Base-by-base conservation (phyloP, 495 filamentous ascomycete genomes). In the Daldinia grandis region DNA sequence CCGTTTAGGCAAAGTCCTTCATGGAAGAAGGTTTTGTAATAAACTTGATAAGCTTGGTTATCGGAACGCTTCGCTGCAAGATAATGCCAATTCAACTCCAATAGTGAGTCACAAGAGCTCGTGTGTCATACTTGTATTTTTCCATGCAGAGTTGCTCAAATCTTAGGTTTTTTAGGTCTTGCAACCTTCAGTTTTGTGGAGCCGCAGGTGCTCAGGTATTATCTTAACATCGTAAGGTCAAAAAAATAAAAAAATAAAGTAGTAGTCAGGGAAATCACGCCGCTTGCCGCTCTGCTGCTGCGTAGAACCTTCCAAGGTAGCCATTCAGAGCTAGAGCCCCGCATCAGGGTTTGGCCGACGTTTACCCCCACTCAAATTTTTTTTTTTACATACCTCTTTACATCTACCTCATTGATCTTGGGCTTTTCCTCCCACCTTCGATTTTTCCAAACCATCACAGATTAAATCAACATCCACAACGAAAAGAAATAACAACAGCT, bases 361-460 rank as follows among this genome's bases (percentile, higher is more conserved):
- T 77, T 76, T 73, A 66, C 50, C 74, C 76, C 76, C 75, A 68
- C 72, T 68, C 68, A 75, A 72, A 75, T 75, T 78, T 79, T 78
- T 76, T 78, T 73, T 62, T 42, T 56, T 53, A 28, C 51, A 42
- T 67, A 69, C 56, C 60, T 71, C 62, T 54, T 19, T 58, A 51
- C 51, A 50, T 60, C 50, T 12, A 54, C 65, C 38, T 62, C 59
- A 58, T 51, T 53, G 27, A 62, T 54, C 68, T 74, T 69, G 60
- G 70, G 70, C 73, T 65, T 71, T 72, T 72, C 69, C 71, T 78
- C 68, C 75, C 74, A 75, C 74, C 69, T 69, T 75, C 66, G 62
- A 71, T 70, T 69, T 61, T 71, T 67, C 58, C 56, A 66, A 65
- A 74, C 74, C 73, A 53, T 69, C 70, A 62, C 68, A 74, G 54